These are phyloP conservation scores for Buxus sempervirens DNA, from an alignment of 164 flowering plant genomes.

Conservation along the genomic window DNA sequence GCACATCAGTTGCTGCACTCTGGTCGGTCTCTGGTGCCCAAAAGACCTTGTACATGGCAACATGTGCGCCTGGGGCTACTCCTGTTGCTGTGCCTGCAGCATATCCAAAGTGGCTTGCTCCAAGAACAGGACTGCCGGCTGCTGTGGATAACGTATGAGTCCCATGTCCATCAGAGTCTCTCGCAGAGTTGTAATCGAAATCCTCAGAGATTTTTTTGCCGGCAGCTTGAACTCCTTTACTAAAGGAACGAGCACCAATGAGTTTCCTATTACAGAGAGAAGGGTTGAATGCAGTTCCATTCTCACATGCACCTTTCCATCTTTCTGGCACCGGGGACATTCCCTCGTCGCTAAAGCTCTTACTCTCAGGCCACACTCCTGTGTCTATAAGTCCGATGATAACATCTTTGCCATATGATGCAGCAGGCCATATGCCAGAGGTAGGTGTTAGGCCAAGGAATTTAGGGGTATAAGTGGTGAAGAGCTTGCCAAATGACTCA, in stretches of 20 bases:
- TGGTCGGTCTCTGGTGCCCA: neutral
- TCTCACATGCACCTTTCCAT: slow-evolving; percentile 10
- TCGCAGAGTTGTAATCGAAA: slow-evolving; percentile 11
- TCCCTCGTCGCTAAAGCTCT: slow-evolving; percentile 13
- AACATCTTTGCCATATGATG: slow-evolving; percentile 15
- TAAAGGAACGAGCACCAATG: slow-evolving; percentile 22
- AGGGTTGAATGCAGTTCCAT: slow-evolving; percentile 11
- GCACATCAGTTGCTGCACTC: slow-evolving; percentile 26
- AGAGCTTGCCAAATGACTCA: neutral
- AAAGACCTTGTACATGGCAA: neutral
- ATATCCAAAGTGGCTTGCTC: neutral
- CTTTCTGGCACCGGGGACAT: slow-evolving; percentile 7
- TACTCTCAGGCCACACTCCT: slow-evolving; percentile 14
- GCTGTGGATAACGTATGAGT: slow-evolving; percentile 15
- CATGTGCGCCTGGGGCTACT: neutral
- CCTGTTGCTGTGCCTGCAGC: neutral
- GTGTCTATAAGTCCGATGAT: slow-evolving; percentile 13
- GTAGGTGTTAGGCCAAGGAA: slow-evolving; percentile 11
- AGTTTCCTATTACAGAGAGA: slow-evolving; percentile 19
- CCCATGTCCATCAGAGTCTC: slow-evolving; percentile 11
- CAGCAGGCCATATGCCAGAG: slow-evolving; percentile 12
- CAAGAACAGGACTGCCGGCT: neutral
- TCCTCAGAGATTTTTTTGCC: neutral
- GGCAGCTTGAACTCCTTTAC: slow-evolving; percentile 5
- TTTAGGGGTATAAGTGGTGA: slow-evolving; percentile 8